These are phyloP conservation scores for Mortierella sp. DNA, from an alignment of 371 early-diverging fungal genomes.

Conservation along the genomic window DNA sequence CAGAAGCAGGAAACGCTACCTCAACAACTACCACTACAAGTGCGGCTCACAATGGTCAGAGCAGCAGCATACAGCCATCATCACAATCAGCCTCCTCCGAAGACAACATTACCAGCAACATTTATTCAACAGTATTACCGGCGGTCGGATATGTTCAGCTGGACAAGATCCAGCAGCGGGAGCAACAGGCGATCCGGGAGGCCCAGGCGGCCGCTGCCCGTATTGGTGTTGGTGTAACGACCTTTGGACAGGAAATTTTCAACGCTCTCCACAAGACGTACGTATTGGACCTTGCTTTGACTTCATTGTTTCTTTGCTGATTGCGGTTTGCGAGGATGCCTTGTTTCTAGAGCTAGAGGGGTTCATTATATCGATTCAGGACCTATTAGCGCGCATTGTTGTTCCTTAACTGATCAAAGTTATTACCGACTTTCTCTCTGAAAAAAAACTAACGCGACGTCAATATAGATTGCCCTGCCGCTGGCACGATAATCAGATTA, in stretches of 20 bases:
- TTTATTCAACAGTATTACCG: conserved; percentile 55
- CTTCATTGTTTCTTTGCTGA: conserved; percentile 4
- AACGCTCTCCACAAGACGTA: conserved; percentile 88
- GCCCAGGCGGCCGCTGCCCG: conserved; percentile 73
- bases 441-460: neutral
- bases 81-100: conserved; percentile 5
- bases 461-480: conserved; percentile 81
- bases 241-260: conserved; percentile 84
- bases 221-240: conserved; percentile 86
- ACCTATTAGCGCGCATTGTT: no score
- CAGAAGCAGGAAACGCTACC: neutral
- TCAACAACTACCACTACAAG: neutral
- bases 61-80: neutral
- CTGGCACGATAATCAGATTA: conserved; percentile 83
- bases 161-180: conserved; percentile 73
- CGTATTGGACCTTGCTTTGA: conserved; percentile 23
- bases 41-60: conserved; percentile 19
- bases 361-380: neutral
- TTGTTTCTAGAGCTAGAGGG: neutral
- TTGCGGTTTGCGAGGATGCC: neutral
- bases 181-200: conserved; percentile 69
- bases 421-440: neutral
- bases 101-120: conserved; percentile 18
- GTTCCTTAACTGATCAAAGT: neutral
- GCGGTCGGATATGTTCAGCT: conserved; percentile 63